Percentiles rank a stretch among this genome's conserved stretches.
Conservation (phyloP, 208 protist species). For the Leishmania guyanensis region DNA sequence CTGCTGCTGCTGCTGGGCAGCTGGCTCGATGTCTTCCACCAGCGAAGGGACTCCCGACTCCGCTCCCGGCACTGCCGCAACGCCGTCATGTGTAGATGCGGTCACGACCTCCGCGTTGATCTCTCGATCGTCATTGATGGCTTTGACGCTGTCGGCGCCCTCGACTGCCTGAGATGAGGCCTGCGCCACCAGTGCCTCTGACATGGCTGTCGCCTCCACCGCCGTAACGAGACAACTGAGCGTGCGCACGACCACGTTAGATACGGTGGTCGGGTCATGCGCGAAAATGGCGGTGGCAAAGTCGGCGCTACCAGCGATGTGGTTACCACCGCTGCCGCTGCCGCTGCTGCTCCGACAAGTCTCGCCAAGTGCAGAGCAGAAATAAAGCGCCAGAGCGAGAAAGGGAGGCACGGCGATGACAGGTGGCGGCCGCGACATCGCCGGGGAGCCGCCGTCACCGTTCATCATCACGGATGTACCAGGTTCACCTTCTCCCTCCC, state of each 20-base stretch:
- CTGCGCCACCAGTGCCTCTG: neutral
- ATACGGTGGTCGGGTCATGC: slow-evolving; percentile 21
- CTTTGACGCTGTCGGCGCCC: neutral
- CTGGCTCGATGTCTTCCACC: neutral
- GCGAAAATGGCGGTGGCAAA: slow-evolving; percentile 30
- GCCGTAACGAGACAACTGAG: slow-evolving; percentile 24
- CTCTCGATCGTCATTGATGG: neutral
- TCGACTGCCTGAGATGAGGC: neutral
- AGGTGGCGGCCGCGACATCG: neutral
- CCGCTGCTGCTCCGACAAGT: slow-evolving; percentile 16
- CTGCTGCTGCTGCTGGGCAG: slow-evolving; percentile 1
- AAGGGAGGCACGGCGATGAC: slow-evolving; percentile 45
- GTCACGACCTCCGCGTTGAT: neutral
- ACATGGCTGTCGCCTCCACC: slow-evolving; percentile 7
- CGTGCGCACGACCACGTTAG: slow-evolving; percentile 25
- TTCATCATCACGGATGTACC: neutral
- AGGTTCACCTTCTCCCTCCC: neutral
- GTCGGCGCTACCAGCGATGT: slow-evolving; percentile 32
- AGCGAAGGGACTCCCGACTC: neutral
- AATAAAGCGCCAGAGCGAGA: slow-evolving; percentile 41
- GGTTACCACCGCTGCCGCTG: neutral
- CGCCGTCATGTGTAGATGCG: neutral
- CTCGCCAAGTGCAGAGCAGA: slow-evolving; percentile 31
- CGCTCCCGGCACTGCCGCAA: neutral
- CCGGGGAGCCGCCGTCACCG: neutral